Conservation (phyloP, 495 filamentous ascomycete species). For the Chaetomidium leptoderma region DNA sequence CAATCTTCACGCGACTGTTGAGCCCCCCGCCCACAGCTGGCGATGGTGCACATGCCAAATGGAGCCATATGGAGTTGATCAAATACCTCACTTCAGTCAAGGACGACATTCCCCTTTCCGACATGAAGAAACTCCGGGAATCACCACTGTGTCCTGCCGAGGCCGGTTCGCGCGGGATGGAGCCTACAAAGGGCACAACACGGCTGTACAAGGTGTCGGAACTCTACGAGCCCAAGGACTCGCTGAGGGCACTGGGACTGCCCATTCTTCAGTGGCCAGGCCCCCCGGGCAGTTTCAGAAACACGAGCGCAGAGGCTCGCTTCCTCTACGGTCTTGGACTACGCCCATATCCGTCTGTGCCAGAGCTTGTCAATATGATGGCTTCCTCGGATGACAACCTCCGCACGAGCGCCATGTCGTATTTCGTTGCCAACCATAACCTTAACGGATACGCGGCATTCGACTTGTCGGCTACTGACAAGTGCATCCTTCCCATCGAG, state of each 20-base stretch:
- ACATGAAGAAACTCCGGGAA: slow-evolving; percentile 71
- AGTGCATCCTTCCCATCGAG: slow-evolving; percentile 70
- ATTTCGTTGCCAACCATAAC: slow-evolving; percentile 75
- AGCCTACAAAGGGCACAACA: slow-evolving; percentile 38
- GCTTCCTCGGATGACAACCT: slow-evolving; percentile 54
- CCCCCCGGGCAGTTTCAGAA: slow-evolving; percentile 57
- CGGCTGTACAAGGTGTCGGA: slow-evolving; percentile 75
- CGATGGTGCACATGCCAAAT: slow-evolving; percentile 53
- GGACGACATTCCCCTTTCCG: slow-evolving; percentile 80
- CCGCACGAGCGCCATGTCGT: slow-evolving; percentile 66
- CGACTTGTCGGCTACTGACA: slow-evolving; percentile 50
- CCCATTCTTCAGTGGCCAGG: slow-evolving; percentile 81
- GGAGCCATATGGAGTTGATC: slow-evolving; percentile 92
- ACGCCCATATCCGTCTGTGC: slow-evolving; percentile 59
- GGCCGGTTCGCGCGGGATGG: slow-evolving; percentile 44
- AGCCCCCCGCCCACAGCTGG: slow-evolving; percentile 40
- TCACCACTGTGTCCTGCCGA: slow-evolving; percentile 82
- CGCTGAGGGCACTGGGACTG: slow-evolving; percentile 62
- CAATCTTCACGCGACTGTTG: slow-evolving; percentile 85
- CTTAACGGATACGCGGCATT: slow-evolving; percentile 66
- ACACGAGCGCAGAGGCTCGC: slow-evolving; percentile 60
- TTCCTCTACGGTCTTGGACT: slow-evolving; percentile 72
- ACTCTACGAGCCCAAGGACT: slow-evolving; percentile 76
- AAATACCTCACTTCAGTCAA: slow-evolving; percentile 86
- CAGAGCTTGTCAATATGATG: slow-evolving; percentile 74